Conservation (phyloP, 805 yeast genomes). For the Cyberlindnera subsufficiens region DNA sequence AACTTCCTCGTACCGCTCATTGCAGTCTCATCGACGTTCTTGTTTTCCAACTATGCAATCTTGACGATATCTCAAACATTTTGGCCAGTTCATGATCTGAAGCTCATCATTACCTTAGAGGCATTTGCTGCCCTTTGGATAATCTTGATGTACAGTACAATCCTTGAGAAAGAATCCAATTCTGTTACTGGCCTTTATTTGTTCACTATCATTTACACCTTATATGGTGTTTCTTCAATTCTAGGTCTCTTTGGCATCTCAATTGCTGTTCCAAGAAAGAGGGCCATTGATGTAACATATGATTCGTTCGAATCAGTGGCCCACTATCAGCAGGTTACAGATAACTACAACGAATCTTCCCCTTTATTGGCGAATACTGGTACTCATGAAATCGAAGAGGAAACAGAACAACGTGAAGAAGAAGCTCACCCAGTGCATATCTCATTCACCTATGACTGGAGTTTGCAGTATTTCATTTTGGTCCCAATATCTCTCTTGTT, state of each 20-base stretch:
- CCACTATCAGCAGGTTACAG: neutral
- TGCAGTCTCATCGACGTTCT: constrained; percentile 39
- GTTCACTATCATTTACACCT: constrained; percentile 38
- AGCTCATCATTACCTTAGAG: constrained; percentile 51
- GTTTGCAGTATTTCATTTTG: constrained; percentile 59
- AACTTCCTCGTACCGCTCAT: constrained; percentile 45
- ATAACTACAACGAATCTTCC: constrained; percentile 24
- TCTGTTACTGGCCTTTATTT: constrained; percentile 42
- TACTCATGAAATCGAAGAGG: constrained; percentile 7
- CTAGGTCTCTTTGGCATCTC: constrained; percentile 43
- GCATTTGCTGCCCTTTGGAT: constrained; percentile 54
- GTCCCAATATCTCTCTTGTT: constrained; percentile 61
- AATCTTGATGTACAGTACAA: constrained; percentile 43
- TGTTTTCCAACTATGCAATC: constrained; percentile 50
- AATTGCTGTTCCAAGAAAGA: constrained; percentile 24
- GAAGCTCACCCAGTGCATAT: constrained; percentile 19
- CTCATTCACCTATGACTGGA: constrained; percentile 73
- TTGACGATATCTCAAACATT: constrained; percentile 34
- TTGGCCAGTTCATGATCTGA: constrained; percentile 51
- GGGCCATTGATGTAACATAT: constrained; percentile 1
- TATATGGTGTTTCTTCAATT: constrained; percentile 41
- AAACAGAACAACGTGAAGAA: constrained; percentile 3
- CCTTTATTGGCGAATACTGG: constrained; percentile 26
- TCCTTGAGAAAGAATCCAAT: constrained; percentile 39
- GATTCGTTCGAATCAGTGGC: constrained; percentile 9